Percentiles rank a stretch among this genome's conserved stretches.
These are phyloP conservation scores for Termitomyces sp. DNA, from an alignment of 768 basidiomycete genomes.

Conservation along the genomic window DNA sequence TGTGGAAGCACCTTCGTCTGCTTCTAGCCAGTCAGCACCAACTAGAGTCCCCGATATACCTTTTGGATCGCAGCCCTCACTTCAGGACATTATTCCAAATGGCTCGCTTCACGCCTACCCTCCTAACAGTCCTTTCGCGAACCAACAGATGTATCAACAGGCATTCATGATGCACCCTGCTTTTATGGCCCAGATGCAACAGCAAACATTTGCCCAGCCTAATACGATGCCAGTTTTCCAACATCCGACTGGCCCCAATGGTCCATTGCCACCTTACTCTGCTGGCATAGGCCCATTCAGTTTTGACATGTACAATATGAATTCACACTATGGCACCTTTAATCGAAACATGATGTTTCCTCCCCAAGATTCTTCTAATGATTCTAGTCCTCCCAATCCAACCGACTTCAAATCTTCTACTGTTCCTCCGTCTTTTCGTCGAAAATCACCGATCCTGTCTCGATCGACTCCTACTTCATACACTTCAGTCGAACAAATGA, in stretches of 20 bases:
- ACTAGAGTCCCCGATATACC: background rate
- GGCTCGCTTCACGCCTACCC: background rate
- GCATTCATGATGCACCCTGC: constrained; percentile 8
- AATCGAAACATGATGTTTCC: constrained; percentile 8
- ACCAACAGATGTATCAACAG: constrained; percentile 9
- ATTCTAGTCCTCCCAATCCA: background rate
- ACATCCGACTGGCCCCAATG: constrained; percentile 3
- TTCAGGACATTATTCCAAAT: background rate
- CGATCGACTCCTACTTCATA: constrained; percentile 13
- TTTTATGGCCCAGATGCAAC: constrained; percentile 8
- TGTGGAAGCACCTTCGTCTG: constrained; percentile 24
- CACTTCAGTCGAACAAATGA: constrained; percentile 8
- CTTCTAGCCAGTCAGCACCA: background rate
- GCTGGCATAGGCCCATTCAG: constrained; percentile 1
- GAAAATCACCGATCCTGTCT: constrained; percentile 13
- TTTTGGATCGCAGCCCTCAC: background rate
- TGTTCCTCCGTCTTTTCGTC: constrained; percentile 18
- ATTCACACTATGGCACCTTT: background rate
- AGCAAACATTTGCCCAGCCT: constrained; percentile 1
- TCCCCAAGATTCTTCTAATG: background rate
- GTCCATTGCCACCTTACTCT: constrained; percentile 1
- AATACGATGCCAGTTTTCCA: constrained; percentile 6
- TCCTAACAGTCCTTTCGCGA: background rate
- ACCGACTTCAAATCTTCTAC: constrained; percentile 9
- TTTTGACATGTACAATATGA: constrained; percentile 4